Evolutionary conservation across 345 rosid species (phyloP), one percentile per base, ranked within the genome.

Genomic region (Brassica nigra): DNA sequence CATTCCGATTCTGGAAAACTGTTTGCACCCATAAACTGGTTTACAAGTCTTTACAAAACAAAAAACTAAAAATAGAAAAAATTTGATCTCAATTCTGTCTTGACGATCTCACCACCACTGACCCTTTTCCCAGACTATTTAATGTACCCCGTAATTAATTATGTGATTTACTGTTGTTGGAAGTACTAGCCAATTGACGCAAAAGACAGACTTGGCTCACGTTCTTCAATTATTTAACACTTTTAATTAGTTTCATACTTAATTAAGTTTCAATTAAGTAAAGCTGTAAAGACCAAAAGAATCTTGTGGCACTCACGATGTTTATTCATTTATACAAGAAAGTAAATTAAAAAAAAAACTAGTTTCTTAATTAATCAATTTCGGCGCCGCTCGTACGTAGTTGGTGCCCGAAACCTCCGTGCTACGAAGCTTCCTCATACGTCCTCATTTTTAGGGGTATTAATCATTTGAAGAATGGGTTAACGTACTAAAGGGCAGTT

Each of bases 171-270:
- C 39, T 54, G 37, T 69, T 70, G 70, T 63, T 70, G 9, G 4
- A 14, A 20, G 52, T 77, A 52, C 55, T 28, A 33, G 11, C 72
- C 37, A 66, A 31, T 42, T 58, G 82, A 67, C 84, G 82, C 63
- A 68, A 55, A 83, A 68, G 87, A 86, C 86, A 86, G 84, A 70
- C 82, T 78, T 74, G 63, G 63, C 75, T 75, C 90, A 84, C 88
- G 87, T 82, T 84, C 69, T 42, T 70, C 55, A 34, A 77, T 34
- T 77, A 61, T 44, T 11, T 29, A 10, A 15, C 27, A 14, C 7
- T 70, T 27, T 57, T 68, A 39, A 39, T 39, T 10, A 63, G 23
- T 68, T 52, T 75, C 73, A 27, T 76, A 62, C 47, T 80, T 80
- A 55, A 44, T 69, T 62, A 65, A 31, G 31, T 31, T 66, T 58